A percentile compares a stretch with the other conserved stretches of the same genome.
phyloP scores from a whole-genome alignment of 1,284 basidiomycete genomes.

The Puccinia polysora region DNA sequence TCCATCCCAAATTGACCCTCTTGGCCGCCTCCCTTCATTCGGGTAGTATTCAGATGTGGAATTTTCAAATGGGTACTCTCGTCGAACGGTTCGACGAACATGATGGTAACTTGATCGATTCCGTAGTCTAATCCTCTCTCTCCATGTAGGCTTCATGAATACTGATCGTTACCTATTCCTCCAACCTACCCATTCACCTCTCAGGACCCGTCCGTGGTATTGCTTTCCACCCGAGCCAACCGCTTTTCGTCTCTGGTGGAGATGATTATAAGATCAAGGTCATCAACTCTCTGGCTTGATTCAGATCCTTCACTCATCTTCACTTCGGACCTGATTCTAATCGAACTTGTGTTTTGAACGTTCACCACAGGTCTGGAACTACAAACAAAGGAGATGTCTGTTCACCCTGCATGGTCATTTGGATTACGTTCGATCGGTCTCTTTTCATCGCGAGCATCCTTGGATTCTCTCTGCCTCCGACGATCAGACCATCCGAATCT shows the following conservation, averaged over 20 bases:
- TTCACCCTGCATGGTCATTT: slow-evolving; percentile 98
- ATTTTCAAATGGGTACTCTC: slow-evolving; percentile 98
- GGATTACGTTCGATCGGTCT: slow-evolving; percentile 98
- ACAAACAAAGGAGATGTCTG: slow-evolving; percentile 84
- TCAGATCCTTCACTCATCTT: background rate
- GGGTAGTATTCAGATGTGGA: slow-evolving; percentile 98
- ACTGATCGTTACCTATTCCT: background rate
- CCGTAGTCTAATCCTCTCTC: slow-evolving; percentile 29
- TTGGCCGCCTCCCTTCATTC: slow-evolving; percentile 94
- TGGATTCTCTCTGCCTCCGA: slow-evolving; percentile 98
- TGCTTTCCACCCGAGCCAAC: slow-evolving; percentile 90
- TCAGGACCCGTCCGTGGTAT: slow-evolving; percentile 90
- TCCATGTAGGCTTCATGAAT: background rate
- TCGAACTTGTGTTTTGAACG: background rate
- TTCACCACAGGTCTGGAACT: slow-evolving; percentile 59
- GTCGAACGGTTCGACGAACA: slow-evolving; percentile 99
- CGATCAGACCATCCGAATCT: slow-evolving; percentile 99
- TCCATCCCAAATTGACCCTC: slow-evolving; percentile 81
- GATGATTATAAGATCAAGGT: slow-evolving; percentile 99
- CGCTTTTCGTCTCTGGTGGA: slow-evolving; percentile 86
- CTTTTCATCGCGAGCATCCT: slow-evolving; percentile 99
- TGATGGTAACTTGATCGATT: slow-evolving; percentile 64
- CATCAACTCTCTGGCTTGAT: slow-evolving; percentile 61
- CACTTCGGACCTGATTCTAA: background rate
- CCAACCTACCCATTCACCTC: background rate